These are phyloP conservation scores for Saccharum officinarum DNA, from an alignment of 176 grass and related monocot species.

Conservation along the genomic window DNA sequence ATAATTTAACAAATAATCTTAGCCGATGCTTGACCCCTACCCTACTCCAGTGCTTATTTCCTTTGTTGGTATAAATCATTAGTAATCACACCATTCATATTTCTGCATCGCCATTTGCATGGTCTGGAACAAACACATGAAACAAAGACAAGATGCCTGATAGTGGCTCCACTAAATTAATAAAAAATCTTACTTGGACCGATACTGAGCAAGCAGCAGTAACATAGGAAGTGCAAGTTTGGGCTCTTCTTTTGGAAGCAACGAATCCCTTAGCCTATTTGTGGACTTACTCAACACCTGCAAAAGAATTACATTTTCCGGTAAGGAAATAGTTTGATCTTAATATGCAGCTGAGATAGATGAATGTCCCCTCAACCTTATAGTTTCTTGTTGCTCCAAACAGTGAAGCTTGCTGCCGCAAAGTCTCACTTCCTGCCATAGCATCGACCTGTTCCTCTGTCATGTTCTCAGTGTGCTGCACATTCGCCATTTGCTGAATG, in stretches of 20 bases:
- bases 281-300: conserved; percentile 95
- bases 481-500: conserved; percentile 99
- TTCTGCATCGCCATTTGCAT: not conserved
- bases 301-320: not conserved
- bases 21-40: not conserved
- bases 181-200: conserved; percentile 74
- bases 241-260: conserved; percentile 88
- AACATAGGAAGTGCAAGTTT: conserved; percentile 97
- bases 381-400: conserved; percentile 84
- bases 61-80: not conserved
- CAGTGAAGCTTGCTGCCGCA: conserved; percentile 81
- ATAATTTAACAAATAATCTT: not conserved
- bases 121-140: conserved; percentile 1
- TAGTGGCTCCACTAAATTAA: conserved; percentile 2
- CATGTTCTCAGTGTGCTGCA: conserved; percentile 98
- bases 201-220: conserved; percentile 92
- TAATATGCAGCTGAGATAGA: conserved; percentile 26
- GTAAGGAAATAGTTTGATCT: not conserved
- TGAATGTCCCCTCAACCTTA: conserved; percentile 59
- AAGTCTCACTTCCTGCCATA: conserved; percentile 94
- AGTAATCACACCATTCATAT: not conserved
- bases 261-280: conserved; percentile 80
- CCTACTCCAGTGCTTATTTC: not conserved
- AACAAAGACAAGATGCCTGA: not conserved
- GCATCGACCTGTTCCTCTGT: conserved; percentile 97